Base-by-base conservation (phyloP, 2,329 filamentous ascomycete genomes). In the Colletotrichum kahawae region DNA sequence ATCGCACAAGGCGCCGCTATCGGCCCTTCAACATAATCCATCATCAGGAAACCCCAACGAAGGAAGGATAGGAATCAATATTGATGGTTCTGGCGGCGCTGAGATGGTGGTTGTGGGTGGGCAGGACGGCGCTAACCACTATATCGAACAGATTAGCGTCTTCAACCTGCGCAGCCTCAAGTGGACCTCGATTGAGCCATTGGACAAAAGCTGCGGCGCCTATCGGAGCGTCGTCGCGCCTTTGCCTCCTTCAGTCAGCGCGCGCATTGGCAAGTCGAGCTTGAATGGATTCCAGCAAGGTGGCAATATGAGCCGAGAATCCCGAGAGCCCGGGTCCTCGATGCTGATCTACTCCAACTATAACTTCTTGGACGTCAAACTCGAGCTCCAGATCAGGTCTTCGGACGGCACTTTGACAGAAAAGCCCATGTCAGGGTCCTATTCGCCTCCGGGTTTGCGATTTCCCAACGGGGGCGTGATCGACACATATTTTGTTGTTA, bases 301-400 rank as follows among this genome's bases (percentile, higher is more conserved):
- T 7, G 82, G 84, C 14, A 84, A 84, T n/a, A 87, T 88, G 76
- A 88, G 87, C 77, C 88, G 89, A 70, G 90, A 92, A 77, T 83
- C 87, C 5, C 87, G 88, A 34, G 91, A 93, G 65, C 83, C 89
- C 0, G 91, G 90, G 8, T 92, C 91, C 2, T 93, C 92, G 2
- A 98, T 98, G 95, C 90, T 99, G 77, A 97, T 99, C 60, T 99
- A 99, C 84, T 98, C 96, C 29, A 99, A 99, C 82, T 99, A 99
- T 85, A 98, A 99, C 84, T 99, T 99, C 81, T 84, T 99, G 70
- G 96, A 99, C 80, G 97, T 99, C 78, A 98, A 98, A 83, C 87
- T 99, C 29, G 97, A 99, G 84, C 87, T 99, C 48, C 97, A 98
- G 83, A 92, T 99, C 63, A 92, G 97, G 67, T 89, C 94, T 10